Evolutionary conservation across 2,329 filamentous ascomycete species (phyloP), one percentile per base, ranked within the genome.

Genomic region (Hymenoscyphus occultus): DNA sequence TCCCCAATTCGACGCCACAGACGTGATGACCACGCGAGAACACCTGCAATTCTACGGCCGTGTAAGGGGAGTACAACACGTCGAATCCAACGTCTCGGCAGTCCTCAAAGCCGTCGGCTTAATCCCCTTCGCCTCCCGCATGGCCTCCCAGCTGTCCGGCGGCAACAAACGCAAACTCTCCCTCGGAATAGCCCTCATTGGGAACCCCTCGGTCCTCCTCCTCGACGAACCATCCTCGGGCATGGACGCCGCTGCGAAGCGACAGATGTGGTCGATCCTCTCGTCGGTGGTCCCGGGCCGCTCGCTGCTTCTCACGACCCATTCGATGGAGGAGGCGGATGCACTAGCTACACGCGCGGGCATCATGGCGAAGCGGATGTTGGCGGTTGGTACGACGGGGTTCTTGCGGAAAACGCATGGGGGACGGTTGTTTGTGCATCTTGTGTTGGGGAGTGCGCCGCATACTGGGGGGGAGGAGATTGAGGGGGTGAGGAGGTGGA

Each of bases 321-420:
- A 98, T 76, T 91, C 87, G 59, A 97, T 97, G 93, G 93, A 97
- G 76, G 94, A 97, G 78, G 94, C 93, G 0, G 92, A 96, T 73
- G 93, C 93, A 0, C 82, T 98, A 2, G 93, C 93, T 0, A 87
- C 87, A 39, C 84, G 92, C 1, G 92, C 90, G 0, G 94, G 92
- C 13, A 97, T 98, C 70, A 87, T 98, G 78, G 91, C 93, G n/a
- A n/a, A n/a, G n/a, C n/a, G n/a, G n/a, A n/a, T n/a, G n/a, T n/a
- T n/a, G n/a, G n/a, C n/a, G n/a, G n/a, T n/a, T n/a, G n/a, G n/a
- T n/a, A n/a, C n/a, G n/a, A n/a, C n/a, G n/a, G n/a, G n/a, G n/a
- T n/a, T n/a, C n/a, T n/a, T n/a, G n/a, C n/a, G n/a, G n/a, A n/a
- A n/a, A n/a, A n/a, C n/a, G n/a, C n/a, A n/a, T n/a, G n/a, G n/a